Evolutionary conservation across 441 rosid genomes (phyloP).

Genomic region (Flueggea neowawraea): DNA sequence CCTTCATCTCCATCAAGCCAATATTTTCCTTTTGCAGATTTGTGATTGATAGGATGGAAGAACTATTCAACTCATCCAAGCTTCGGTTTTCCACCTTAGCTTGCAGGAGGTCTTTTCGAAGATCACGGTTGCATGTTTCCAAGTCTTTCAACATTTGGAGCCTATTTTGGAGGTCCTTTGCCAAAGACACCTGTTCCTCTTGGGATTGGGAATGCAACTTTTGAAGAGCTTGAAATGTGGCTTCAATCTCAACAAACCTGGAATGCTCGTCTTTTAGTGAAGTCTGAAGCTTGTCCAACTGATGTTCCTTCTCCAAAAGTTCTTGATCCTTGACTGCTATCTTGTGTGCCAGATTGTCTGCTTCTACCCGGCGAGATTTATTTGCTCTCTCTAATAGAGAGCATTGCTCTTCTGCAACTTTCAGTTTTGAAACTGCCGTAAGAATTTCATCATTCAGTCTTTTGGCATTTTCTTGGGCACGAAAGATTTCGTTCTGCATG

Average conservation of each 20-base stretch:
- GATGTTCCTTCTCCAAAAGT: slow-evolving; percentile 58
- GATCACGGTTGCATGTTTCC: slow-evolving; percentile 53
- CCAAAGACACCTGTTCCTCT: slow-evolving; percentile 79
- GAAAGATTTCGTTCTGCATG: slow-evolving; percentile 63
- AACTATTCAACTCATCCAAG: slow-evolving; percentile 48
- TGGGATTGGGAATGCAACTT: slow-evolving; percentile 70
- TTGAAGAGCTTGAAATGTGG: slow-evolving; percentile 56
- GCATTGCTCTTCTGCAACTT: slow-evolving; percentile 57
- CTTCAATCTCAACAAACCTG: slow-evolving; percentile 56
- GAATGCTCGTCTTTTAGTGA: slow-evolving; percentile 56
- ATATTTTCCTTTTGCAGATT: slow-evolving; percentile 48
- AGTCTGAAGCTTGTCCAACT: slow-evolving; percentile 63
- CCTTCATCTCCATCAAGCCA: slow-evolving; percentile 61
- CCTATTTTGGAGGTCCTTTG: slow-evolving; percentile 52
- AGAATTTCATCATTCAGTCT: slow-evolving; percentile 61
- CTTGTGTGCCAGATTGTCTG: slow-evolving; percentile 51
- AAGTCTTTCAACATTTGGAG: slow-evolving; percentile 66
- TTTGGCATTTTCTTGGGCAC: slow-evolving; percentile 54
- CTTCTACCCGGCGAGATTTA: slow-evolving; percentile 60
- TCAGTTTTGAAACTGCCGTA: slow-evolving; percentile 55
- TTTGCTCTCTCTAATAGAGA: slow-evolving; percentile 56
- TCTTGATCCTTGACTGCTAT: slow-evolving; percentile 73
- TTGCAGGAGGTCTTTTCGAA: slow-evolving; percentile 51
- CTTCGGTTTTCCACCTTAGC: slow-evolving; percentile 59
- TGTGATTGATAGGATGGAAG: slow-evolving; percentile 42